phyloP scores from a whole-genome alignment of 257 asterid species.

The Solanum corneliomulleri region DNA sequence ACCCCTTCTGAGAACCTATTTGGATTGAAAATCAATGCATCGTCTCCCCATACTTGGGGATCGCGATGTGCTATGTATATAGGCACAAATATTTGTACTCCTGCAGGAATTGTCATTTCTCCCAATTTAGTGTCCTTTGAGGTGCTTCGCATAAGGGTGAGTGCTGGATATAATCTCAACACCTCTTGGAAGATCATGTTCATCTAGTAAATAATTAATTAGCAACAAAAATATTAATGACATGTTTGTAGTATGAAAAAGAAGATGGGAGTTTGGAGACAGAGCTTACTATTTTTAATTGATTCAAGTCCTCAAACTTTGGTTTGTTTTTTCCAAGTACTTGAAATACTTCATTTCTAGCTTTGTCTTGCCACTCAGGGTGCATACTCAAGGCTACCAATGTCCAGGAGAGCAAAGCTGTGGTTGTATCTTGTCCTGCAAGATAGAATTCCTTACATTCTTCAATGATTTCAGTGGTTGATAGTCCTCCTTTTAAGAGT shows the following conservation, averaged over 20 bases:
- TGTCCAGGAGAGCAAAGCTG: slow-evolving; percentile 18
- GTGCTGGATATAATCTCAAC: too few relatives aligned
- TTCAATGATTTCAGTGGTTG: slow-evolving; percentile 11
- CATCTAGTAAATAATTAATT: too few relatives aligned
- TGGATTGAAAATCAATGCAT: background rate
- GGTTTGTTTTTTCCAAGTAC: slow-evolving; percentile 11
- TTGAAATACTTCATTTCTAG: slow-evolving; percentile 9
- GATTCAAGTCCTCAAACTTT: slow-evolving; percentile 1
- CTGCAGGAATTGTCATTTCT: background rate
- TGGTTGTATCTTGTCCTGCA: slow-evolving; percentile 20
- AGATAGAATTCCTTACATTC: slow-evolving; percentile 16
- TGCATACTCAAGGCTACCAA: slow-evolving; percentile 10
- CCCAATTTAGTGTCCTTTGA: too few relatives aligned
- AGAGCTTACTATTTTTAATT: slow-evolving; percentile 9
- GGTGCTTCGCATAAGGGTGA: too few relatives aligned
- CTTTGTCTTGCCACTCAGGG: slow-evolving; percentile 17
- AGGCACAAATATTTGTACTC: background rate
- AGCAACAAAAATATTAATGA: too few relatives aligned
- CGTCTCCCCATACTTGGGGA: background rate
- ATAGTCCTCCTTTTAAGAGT: slow-evolving; percentile 1
- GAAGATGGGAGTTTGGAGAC: too few relatives aligned
- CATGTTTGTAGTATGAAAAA: too few relatives aligned
- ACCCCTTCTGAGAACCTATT: background rate
- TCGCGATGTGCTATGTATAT: background rate
- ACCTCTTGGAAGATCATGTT: too few relatives aligned